Conservation (phyloP, 2,329 filamentous ascomycete genomes). For the Cytospora chrysosperma region DNA sequence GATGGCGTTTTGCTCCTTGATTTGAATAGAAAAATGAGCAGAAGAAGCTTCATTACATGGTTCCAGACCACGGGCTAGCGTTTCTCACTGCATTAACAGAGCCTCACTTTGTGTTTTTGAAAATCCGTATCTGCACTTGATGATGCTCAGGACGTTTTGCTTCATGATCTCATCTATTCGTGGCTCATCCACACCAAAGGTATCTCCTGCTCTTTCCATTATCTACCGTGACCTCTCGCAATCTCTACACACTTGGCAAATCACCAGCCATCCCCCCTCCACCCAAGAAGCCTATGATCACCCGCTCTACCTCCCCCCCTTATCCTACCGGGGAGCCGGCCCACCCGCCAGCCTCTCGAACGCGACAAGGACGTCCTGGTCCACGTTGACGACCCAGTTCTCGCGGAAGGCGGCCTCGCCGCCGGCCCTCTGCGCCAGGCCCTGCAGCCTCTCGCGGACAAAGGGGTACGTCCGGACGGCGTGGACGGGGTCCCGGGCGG, state of each 20-base stretch:
- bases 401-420: constrained; percentile 66
- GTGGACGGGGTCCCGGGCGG: constrained; percentile 64
- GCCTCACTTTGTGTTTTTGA: not conserved
- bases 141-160: not conserved
- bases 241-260: not conserved
- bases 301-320: not conserved
- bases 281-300: not conserved
- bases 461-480: constrained; percentile 63
- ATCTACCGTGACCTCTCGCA: not conserved
- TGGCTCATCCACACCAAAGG: constrained; percentile 12
- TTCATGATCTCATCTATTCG: constrained; percentile 13
- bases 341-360: constrained; percentile 50
- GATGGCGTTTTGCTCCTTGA: not conserved
- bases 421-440: constrained; percentile 58
- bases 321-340: not conserved
- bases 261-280: not conserved
- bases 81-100: not conserved
- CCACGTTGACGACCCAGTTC: constrained; percentile 72
- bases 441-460: constrained; percentile 60
- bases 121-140: no score
- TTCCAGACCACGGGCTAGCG: not conserved
- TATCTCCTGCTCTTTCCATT: constrained; percentile 11
- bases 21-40: not conserved
- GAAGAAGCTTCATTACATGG: not conserved
- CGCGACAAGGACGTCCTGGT: constrained; percentile 66